These are phyloP conservation scores for Aspergillus asperescens DNA, from an alignment of 495 filamentous ascomycete genomes.

Conservation along the genomic window DNA sequence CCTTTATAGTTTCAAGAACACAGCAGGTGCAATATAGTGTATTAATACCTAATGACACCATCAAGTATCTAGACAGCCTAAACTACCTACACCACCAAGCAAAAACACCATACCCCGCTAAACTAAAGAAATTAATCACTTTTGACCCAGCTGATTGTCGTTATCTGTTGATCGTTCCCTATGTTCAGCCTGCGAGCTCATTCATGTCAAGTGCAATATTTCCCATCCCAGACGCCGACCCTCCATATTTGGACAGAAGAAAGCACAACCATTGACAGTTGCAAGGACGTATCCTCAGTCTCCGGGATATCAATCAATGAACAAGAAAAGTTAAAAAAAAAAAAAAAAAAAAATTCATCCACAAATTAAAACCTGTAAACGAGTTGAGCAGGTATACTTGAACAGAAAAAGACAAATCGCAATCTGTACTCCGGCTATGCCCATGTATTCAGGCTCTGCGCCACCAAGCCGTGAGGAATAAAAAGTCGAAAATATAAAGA, in stretches of 20 bases:
- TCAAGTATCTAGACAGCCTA: constrained; percentile 7
- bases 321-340: constrained; percentile 25
- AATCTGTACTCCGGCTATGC: constrained; percentile 25
- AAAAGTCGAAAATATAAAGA: constrained; percentile 15
- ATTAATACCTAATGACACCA: constrained; percentile 2
- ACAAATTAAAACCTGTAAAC: constrained; percentile 23
- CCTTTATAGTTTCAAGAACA: too few relatives aligned
- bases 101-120: background rate
- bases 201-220: constrained; percentile 16
- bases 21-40: background rate
- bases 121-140: constrained; percentile 22
- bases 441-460: constrained; percentile 25
- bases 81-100: background rate
- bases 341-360: constrained; percentile 17
- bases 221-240: constrained; percentile 27
- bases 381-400: constrained; percentile 21
- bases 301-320: constrained; percentile 22
- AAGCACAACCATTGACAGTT: constrained; percentile 26
- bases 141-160: constrained; percentile 18
- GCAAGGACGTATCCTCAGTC: constrained; percentile 22
- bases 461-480: constrained; percentile 37
- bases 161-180: constrained; percentile 20
- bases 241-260: constrained; percentile 21
- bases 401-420: constrained; percentile 18
- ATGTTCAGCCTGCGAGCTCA: constrained; percentile 23